Base-by-base conservation (phyloP, 352 stramenopile species). In the Phytophthora sp. region DNA sequence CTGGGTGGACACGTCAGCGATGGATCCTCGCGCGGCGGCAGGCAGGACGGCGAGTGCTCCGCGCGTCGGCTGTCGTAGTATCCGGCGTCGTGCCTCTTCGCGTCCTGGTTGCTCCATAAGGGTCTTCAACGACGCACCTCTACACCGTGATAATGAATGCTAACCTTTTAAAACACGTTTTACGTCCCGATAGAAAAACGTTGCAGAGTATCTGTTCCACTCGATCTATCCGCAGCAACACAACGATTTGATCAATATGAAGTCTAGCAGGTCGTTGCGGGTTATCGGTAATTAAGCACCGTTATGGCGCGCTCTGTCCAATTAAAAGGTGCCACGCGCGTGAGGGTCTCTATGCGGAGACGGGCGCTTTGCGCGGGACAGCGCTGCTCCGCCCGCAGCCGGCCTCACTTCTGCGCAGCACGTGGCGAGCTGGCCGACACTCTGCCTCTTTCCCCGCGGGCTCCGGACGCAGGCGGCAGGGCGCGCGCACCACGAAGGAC, bases 401-500 rank as follows among this genome's bases (percentile, higher is more conserved):
- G n/a, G n/a, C n/a, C 23, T 17, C 35, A 32, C 46, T 52, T 61
- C 45, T 54, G 58, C 42, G 49, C n/a, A n/a, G n/a, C 58, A 69
- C 52, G 60, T 69, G 60, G 60, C 52, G 10, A 12, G 32, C n/a
- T 15, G 39, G 11, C 26, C 28, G 27, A 37, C 62, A 72, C 56
- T 67, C 57, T 35, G 49, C 53, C 57, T 72, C 63, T 68, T 63
- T 66, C 32, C 32, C 8, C 31, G 31, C 31, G 31, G 11, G 31
- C 31, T 10, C n/a, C n/a, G 28, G 23, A 13, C n/a, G 11, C 37
- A 37, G 32, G 28, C 13, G 31, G 41, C 21, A 42, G 34, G 17
- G 46, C 32, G 56, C 24, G 44, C 43, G 24, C 35, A 79, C 57
- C 31, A 79, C 70, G 70, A 74, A 65, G 64, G 38, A 76, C 26